Evolutionary conservation across 2,329 filamentous ascomycete species (phyloP), one percentile per base, ranked within the genome.

Genomic region (Fusarium sulawesiense): DNA sequence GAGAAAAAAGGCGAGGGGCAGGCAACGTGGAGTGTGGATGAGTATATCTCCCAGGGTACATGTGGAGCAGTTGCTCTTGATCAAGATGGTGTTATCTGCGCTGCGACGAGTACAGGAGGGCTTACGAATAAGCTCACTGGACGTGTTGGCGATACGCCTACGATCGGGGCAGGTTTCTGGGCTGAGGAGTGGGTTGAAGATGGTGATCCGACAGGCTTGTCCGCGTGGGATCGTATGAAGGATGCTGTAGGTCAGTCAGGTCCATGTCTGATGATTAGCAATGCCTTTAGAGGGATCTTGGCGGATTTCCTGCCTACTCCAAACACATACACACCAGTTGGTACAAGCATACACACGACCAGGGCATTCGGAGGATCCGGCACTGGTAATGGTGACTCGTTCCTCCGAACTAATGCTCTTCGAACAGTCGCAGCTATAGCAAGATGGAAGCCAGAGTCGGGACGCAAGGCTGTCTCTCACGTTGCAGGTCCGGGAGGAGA

Each of bases 111-210:
- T 74, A 90, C 88, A 0, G 94, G 94, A 7, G 94, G 94, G 0
- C 78, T 97, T 78, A 97, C 94, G 23, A 97, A 97, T 78, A 97
- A 97, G 82, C 81, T 95, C 57, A 92, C 92, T 0, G 94, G 93
- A 0, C 85, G 94, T 21, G 91, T 97, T 68, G 94, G 94, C 1
- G 94, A 97, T 77, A 97, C 94, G 13, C 93, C 94, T 0, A 91
- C 91, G 0, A 82, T 94, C 1, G 94, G 94, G 0, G 92, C 93
- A 1, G 94, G 94, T 0, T 97, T 94, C 79, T 97, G 93, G 93
- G 93, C 94, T 0, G 94, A 97, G 77, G 88, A 94, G 72, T 97
- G 93, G 93, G 79, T 80, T 10, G 87, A 90, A 59, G 80, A 83
- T 3, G 79, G 78, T 3, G 78, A 81, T 40, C 74, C 78, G 9